phyloP scores from a whole-genome alignment of 2,329 filamentous ascomycete species.

The Diaporthe aspalathi region DNA sequence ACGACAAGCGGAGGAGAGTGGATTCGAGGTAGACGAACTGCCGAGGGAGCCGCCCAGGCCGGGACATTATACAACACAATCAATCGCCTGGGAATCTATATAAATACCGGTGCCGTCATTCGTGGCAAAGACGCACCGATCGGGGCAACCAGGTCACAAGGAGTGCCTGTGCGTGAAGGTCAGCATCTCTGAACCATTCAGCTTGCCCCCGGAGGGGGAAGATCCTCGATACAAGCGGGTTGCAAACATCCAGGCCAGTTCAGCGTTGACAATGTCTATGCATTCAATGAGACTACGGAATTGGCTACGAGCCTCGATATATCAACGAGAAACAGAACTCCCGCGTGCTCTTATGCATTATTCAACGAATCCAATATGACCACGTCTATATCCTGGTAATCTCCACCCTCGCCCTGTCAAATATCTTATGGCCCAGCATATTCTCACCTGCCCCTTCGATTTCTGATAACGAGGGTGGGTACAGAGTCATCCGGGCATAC shows the following conservation, averaged over 20 bases:
- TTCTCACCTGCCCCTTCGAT: conserved; percentile 66
- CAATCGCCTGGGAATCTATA: neutral
- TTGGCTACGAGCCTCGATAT: neutral
- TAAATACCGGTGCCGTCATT: too few relatives aligned
- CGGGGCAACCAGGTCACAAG: neutral
- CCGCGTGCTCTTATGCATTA: neutral
- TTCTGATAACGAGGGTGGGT: conserved; percentile 70
- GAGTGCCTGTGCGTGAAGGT: too few relatives aligned
- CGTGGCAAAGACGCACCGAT: neutral
- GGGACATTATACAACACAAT: neutral
- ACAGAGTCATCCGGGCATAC: conserved; percentile 82
- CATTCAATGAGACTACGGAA: neutral
- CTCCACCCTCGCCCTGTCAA: conserved; percentile 86
- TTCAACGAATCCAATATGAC: neutral
- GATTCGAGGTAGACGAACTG: conserved; percentile 52
- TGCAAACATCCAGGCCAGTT: too few relatives aligned
- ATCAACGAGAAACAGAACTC: conserved; percentile 39
- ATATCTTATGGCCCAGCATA: conserved; percentile 79
- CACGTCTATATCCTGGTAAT: conserved; percentile 78
- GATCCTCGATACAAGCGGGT: neutral
- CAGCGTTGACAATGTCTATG: neutral
- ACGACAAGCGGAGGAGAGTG: conserved; percentile 70
- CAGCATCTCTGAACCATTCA: neutral
- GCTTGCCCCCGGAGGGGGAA: too few relatives aligned
- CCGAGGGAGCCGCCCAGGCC: neutral